These are phyloP conservation scores for Rhodotorula toruloides DNA, from an alignment of 768 basidiomycete genomes.

Conservation along the genomic window DNA sequence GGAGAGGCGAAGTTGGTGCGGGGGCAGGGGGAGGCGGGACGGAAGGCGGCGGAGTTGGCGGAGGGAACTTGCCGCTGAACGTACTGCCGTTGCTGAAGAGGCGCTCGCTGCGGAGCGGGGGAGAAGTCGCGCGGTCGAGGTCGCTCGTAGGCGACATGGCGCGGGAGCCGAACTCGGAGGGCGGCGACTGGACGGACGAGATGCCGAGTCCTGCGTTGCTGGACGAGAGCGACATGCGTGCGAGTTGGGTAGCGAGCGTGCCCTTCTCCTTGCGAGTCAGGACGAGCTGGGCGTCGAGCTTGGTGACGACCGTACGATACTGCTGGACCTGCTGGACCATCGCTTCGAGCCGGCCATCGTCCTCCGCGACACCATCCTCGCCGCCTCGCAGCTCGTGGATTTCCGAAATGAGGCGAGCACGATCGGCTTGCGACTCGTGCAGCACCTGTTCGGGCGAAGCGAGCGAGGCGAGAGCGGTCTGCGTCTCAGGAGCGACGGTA, in stretches of 20 bases:
- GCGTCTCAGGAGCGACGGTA: conserved; percentile 17
- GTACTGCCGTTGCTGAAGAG: conserved; percentile 23
- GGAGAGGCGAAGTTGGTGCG: conserved; percentile 14
- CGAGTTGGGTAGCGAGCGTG: conserved; percentile 52
- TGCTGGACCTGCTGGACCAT: conserved; percentile 69
- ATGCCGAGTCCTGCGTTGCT: conserved; percentile 13
- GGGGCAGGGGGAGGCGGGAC: conserved; percentile 76
- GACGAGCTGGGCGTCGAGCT: conserved; percentile 77
- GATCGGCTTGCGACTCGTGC: conserved; percentile 39
- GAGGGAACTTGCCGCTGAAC: conserved; percentile 65
- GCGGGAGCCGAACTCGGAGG: neutral
- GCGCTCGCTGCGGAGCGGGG: conserved; percentile 28
- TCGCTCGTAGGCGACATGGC: conserved; percentile 25
- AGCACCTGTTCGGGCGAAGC: conserved; percentile 37
- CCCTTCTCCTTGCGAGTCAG: conserved; percentile 70
- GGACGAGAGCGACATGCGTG: conserved; percentile 29
- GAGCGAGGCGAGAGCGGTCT: conserved; percentile 35
- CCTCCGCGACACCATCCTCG: neutral
- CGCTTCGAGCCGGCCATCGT: conserved; percentile 67
- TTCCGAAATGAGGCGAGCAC: conserved; percentile 32
- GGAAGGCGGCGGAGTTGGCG: conserved; percentile 79
- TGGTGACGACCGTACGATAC: conserved; percentile 65
- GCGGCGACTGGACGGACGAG: neutral
- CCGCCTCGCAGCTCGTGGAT: conserved; percentile 23
- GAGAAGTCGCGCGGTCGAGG: conserved; percentile 25